Conservation (phyloP, 2,329 filamentous ascomycete genomes). For the Xylariomycetidae sp. region DNA sequence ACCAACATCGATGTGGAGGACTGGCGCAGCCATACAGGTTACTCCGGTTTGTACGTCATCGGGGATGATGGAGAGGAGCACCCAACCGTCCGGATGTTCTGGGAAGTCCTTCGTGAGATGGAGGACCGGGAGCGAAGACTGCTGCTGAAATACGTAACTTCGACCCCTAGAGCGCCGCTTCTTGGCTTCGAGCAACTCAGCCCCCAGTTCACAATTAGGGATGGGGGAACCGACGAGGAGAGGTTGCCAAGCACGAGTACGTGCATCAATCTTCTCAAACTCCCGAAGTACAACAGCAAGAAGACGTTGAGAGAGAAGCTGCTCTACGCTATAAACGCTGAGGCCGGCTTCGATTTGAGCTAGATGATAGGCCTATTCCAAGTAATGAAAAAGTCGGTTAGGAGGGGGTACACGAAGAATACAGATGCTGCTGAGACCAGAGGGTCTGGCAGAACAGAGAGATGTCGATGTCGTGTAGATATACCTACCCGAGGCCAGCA, state of each 20-base stretch:
- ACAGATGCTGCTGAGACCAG: no score
- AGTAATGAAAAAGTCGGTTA: no score
- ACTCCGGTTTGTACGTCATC: conserved; percentile 82
- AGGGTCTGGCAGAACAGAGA: no score
- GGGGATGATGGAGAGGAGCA: conserved; percentile 89
- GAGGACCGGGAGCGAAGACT: conserved; percentile 73
- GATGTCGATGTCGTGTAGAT: no score
- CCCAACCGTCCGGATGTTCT: conserved; percentile 80
- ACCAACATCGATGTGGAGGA: conserved; percentile 84
- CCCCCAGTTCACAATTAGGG: conserved; percentile 84
- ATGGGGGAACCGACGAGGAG: conserved; percentile 70
- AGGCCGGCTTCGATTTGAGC: conserved; percentile 86
- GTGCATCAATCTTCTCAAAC: conserved; percentile 89
- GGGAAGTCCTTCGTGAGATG: conserved; percentile 78
- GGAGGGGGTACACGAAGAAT: no score
- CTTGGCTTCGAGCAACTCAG: conserved; percentile 83
- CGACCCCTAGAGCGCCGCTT: conserved; percentile 83
- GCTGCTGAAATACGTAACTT: conserved; percentile 93
- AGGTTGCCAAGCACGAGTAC: conserved; percentile 90
- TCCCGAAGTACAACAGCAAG: conserved; percentile 73
- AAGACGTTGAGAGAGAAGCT: conserved; percentile 70
- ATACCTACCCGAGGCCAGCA: no score
- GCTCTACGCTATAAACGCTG: conserved; percentile 82
- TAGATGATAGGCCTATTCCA: no score
- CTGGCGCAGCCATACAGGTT: conserved; percentile 75